Evolutionary conservation across 2,329 filamentous ascomycete species (phyloP), one percentile per base, ranked within the genome.

Genomic region (Nigrospora osmanthi): DNA sequence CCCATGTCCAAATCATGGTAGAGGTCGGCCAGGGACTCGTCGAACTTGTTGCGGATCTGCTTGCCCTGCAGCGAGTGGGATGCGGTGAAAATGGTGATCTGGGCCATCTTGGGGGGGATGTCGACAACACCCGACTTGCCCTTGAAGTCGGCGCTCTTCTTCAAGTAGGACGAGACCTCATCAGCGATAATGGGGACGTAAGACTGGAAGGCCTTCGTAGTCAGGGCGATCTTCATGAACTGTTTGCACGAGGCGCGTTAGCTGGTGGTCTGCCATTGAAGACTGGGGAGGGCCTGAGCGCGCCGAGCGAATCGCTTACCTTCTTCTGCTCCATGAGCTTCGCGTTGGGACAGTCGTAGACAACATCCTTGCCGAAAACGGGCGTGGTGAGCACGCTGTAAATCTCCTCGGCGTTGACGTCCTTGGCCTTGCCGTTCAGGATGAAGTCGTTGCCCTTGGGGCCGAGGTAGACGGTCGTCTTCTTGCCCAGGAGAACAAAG

Each of bases 291-390:
- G 12, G 23, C 2, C 23, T 7, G 12, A 11, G 6, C 17, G 35
- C 5, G 12, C 4, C 44, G 43, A 31, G 34, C 23, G 9, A 36
- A 45, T 12, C 30, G 15, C 67, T 50, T 63, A 89, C 87, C 80
- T 91, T 93, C 74, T 95, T 95, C 73, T 95, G 89, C 70, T 95
- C 89, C 89, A 95, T 94, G 60, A 95, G 78, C 69, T 94, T 94
- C 47, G 87, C 75, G 63, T 94, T 94, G 36, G 88, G 87, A 68
- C 88, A 93, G 63, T 94, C 89, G 62, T 94, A 95, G 44, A 94
- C 87, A 23, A 95, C 89, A 68, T 90, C 84, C 56, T 80, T 82
- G 54, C 89, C 89, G 61, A 95, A 95, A 40, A 82, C 79, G 19
- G 79, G 79, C 17, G 78, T 81, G 7, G 78, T 82, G 49, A 95